phyloP scores from a whole-genome alignment of 768 basidiomycete species.

The Podaxis sp. region DNA sequence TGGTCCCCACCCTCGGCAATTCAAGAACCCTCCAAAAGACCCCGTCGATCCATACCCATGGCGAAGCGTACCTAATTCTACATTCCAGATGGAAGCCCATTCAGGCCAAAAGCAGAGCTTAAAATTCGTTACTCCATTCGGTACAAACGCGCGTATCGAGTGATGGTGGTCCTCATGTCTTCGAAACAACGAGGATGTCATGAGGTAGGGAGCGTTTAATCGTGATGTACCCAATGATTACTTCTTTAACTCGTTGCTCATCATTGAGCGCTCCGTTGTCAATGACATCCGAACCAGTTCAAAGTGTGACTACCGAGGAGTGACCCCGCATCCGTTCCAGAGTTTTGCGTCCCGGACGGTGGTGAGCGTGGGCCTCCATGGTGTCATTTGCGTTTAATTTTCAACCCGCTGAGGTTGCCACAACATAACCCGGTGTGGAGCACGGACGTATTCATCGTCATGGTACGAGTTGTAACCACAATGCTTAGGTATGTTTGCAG shows the following conservation, averaged over 20 bases:
- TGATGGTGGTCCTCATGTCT: not conserved
- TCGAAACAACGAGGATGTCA: constrained; percentile 13
- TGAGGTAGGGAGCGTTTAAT: not conserved
- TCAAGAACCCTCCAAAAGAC: not conserved
- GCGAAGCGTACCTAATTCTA: not conserved
- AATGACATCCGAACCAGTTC: constrained; percentile 1
- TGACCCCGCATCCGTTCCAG: not conserved
- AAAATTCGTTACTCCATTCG: constrained; percentile 3
- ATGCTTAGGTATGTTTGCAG: not conserved
- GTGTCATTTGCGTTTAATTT: not conserved
- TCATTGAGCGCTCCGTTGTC: not conserved
- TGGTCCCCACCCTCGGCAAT: not conserved
- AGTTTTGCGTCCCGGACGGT: not conserved
- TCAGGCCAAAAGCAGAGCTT: not conserved
- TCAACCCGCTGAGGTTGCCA: too few relatives aligned
- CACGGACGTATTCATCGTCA: too few relatives aligned
- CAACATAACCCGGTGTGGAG: too few relatives aligned
- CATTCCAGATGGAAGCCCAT: not conserved
- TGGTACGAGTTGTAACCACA: too few relatives aligned
- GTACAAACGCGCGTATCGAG: not conserved
- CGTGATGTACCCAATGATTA: not conserved
- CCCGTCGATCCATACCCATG: not conserved
- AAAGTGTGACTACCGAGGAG: not conserved
- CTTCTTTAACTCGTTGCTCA: not conserved
- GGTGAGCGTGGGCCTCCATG: not conserved